Evolutionary conservation across 2,329 filamentous ascomycete species (phyloP).

Genomic region (Metarhizium robertsii): DNA sequence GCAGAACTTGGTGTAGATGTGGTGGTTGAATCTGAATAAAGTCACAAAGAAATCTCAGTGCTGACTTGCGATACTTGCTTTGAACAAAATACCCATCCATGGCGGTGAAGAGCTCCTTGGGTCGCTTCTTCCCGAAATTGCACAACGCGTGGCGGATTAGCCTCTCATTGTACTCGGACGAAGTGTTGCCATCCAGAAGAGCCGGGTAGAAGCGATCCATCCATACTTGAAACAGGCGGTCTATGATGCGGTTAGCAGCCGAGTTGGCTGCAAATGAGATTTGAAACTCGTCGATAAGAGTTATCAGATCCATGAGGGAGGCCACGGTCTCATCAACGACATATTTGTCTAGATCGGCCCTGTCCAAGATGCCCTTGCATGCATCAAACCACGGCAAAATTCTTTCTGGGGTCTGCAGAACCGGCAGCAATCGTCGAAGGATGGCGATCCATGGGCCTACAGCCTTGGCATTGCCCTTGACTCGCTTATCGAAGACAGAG

Average conservation of each 20-base stretch:
- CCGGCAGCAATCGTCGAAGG: constrained; percentile 53
- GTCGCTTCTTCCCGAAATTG: constrained; percentile 57
- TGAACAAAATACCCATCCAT: constrained; percentile 59
- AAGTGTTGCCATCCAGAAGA: constrained; percentile 25
- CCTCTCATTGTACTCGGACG: constrained; percentile 37
- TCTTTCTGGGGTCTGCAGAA: constrained; percentile 52
- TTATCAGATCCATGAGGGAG: constrained; percentile 55
- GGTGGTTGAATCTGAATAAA: constrained; percentile 72
- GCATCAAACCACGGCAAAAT: constrained; percentile 64
- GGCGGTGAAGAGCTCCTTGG: constrained; percentile 57
- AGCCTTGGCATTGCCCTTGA: constrained; percentile 46
- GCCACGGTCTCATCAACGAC: constrained; percentile 55
- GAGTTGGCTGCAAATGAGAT: constrained; percentile 32
- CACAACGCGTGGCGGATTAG: constrained; percentile 43
- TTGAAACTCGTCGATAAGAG: constrained; percentile 50
- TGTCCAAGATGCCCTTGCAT: constrained; percentile 27
- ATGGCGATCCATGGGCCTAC: constrained; percentile 61
- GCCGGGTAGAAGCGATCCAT: constrained; percentile 36
- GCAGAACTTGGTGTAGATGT: constrained; percentile 62
- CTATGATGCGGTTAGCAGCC: constrained; percentile 39
- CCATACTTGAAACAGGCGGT: constrained; percentile 48
- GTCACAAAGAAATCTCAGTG: constrained; percentile 58
- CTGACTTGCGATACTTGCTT: constrained; percentile 52
- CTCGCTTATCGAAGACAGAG: constrained; percentile 54
- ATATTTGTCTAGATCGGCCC: constrained; percentile 51